Percentiles rank a stretch among this genome's conserved stretches.
Conservation (phyloP, 371 early-diverging fungal species). For the Mucor sp. region DNA sequence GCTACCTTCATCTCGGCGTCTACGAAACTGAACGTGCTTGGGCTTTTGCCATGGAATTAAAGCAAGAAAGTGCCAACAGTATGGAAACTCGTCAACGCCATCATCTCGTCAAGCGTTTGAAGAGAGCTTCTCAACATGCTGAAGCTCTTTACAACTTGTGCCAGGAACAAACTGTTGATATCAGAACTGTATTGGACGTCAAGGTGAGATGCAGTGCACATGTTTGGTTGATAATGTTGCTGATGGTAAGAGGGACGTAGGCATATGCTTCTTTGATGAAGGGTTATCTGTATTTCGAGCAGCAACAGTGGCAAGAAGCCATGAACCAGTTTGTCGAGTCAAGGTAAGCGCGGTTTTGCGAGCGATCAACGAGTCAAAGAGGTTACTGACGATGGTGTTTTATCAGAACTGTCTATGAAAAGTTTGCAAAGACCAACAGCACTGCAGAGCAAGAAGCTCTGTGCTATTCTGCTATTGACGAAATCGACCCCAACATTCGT, state of each 20-base stretch:
- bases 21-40: constrained; percentile 80
- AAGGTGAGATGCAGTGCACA: constrained; percentile 40
- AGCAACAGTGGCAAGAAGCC: constrained; percentile 71
- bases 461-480: constrained; percentile 72
- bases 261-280: constrained; percentile 75
- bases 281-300: constrained; percentile 69
- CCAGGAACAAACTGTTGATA: constrained; percentile 57
- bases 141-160: constrained; percentile 54
- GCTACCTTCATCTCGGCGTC: constrained; percentile 62
- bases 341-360: constrained; percentile 21
- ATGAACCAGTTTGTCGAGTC: constrained; percentile 63
- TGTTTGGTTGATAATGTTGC: neutral
- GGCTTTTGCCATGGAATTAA: constrained; percentile 82
- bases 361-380: neutral
- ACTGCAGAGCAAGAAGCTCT: constrained; percentile 66
- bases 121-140: constrained; percentile 63
- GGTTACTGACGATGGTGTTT: neutral
- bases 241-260: constrained; percentile 21
- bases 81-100: constrained; percentile 70
- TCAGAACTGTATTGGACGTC: constrained; percentile 59
- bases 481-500: constrained; percentile 80
- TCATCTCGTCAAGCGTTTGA: constrained; percentile 67
- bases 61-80: constrained; percentile 54
- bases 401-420: constrained; percentile 67
- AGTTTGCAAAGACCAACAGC: constrained; percentile 52